Conservation (phyloP, 441 rosid genomes). For the Croton laevigatus region DNA sequence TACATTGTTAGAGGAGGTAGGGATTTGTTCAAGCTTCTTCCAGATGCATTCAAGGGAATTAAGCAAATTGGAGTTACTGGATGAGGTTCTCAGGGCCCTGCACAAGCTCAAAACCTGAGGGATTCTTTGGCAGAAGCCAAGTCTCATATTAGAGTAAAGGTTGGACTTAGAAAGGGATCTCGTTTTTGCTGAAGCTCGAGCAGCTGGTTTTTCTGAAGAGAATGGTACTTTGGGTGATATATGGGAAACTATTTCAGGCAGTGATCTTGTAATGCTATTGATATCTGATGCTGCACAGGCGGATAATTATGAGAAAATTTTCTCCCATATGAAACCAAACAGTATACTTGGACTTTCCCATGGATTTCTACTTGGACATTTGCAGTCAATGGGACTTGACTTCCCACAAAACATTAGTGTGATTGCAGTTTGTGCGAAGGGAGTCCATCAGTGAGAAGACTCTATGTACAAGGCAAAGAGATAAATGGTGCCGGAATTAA, state of each 20-base stretch:
- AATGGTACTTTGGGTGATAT: constrained; percentile 85
- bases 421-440: constrained; percentile 86
- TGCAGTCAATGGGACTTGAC: constrained; percentile 64
- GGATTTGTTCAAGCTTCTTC: constrained; percentile 71
- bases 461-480: constrained; percentile 92
- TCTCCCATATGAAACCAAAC: constrained; percentile 73
- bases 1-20: constrained; percentile 77
- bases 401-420: constrained; percentile 81
- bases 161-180: constrained; percentile 92
- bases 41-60: constrained; percentile 80
- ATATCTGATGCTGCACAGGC: constrained; percentile 97
- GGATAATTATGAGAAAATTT: constrained; percentile 68
- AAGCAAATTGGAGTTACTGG: constrained; percentile 94
- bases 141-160: constrained; percentile 83
- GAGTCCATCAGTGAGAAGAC: constrained; percentile 89
- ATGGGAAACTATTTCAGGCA: constrained; percentile 82
- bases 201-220: constrained; percentile 84
- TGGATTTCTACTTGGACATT: constrained; percentile 78
- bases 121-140: constrained; percentile 85
- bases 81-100: constrained; percentile 97
- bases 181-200: constrained; percentile 84
- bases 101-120: constrained; percentile 91
- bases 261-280: constrained; percentile 85
- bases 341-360: constrained; percentile 86
- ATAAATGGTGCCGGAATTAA: constrained; percentile 93